These are phyloP conservation scores for Emmonsiellopsis sp. DNA, from an alignment of 2,329 filamentous ascomycete species.

Conservation along the genomic window DNA sequence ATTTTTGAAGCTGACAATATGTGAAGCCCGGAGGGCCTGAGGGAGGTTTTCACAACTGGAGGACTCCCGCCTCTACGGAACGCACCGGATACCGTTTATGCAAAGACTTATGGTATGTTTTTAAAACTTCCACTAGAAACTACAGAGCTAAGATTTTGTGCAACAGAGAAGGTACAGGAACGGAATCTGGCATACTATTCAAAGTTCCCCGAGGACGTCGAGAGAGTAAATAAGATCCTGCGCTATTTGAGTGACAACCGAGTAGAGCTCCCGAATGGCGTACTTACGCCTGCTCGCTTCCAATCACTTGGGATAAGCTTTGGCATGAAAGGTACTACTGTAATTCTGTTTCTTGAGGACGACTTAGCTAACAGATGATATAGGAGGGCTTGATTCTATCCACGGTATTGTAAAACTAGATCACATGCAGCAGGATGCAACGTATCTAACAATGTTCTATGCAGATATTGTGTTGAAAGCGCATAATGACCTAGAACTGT, in stretches of 20 bases:
- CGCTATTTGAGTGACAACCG: slow-evolving; percentile 54
- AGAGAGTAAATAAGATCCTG: slow-evolving; percentile 58
- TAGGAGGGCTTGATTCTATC: slow-evolving; percentile 61
- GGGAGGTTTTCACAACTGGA: slow-evolving; percentile 76
- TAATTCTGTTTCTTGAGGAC: neutral
- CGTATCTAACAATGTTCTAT: neutral
- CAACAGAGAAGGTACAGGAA: slow-evolving; percentile 50
- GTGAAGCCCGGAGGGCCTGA: slow-evolving; percentile 58
- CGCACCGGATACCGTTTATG: slow-evolving; percentile 66
- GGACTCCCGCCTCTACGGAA: slow-evolving; percentile 71
- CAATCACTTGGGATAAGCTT: slow-evolving; percentile 70
- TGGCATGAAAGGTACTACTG: slow-evolving; percentile 56
- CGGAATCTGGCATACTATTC: slow-evolving; percentile 72
- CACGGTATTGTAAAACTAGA: slow-evolving; percentile 42
- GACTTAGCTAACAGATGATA: neutral
- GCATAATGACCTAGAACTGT: slow-evolving; percentile 63
- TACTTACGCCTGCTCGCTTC: slow-evolving; percentile 64
- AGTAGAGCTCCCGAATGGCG: slow-evolving; percentile 63
- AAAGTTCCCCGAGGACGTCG: slow-evolving; percentile 76
- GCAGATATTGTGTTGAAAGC: slow-evolving; percentile 58
- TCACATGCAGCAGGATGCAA: neutral
- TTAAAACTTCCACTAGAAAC: neutral
- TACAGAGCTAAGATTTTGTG: neutral
- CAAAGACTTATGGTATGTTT: slow-evolving; percentile 50
- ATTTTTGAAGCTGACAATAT: neutral